phyloP scores from a whole-genome alignment of 441 rosid genomes.

The Dalechampia spathulata region DNA sequence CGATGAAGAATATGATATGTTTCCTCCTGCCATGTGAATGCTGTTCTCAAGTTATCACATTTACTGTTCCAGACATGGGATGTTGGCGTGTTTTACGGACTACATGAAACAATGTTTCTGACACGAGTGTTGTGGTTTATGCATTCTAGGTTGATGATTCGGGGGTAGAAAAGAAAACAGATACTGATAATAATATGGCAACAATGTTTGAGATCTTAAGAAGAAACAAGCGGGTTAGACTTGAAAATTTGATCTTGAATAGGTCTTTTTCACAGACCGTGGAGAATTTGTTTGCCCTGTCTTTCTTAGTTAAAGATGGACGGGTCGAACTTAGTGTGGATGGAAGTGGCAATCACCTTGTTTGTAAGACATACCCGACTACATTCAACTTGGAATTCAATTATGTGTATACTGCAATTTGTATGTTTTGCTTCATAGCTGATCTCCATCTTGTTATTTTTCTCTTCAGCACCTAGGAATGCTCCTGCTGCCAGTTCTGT shows the following conservation, averaged over 20 bases:
- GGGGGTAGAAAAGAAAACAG: slow-evolving; percentile 48
- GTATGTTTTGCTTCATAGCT: slow-evolving; percentile 2
- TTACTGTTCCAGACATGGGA: not conserved
- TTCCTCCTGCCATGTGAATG: too few relatives aligned
- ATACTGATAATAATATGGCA: slow-evolving; percentile 61
- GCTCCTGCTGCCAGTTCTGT: slow-evolving; percentile 50
- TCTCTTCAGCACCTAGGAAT: slow-evolving; percentile 46
- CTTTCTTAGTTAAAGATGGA: slow-evolving; percentile 79
- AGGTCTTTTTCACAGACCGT: slow-evolving; percentile 67
- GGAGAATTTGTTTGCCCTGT: slow-evolving; percentile 71
- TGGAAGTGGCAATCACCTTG: slow-evolving; percentile 48
- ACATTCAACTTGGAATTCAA: not conserved
- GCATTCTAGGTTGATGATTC: slow-evolving; percentile 38
- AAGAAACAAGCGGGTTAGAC: slow-evolving; percentile 36
- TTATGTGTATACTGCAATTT: not conserved
- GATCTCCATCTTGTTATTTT: not conserved
- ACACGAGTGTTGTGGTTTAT: slow-evolving; percentile 1
- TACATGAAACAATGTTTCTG: slow-evolving; percentile 2
- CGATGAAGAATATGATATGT: too few relatives aligned
- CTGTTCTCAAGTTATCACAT: not conserved
- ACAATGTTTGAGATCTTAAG: slow-evolving; percentile 54
- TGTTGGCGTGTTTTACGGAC: not conserved
- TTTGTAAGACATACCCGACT: slow-evolving; percentile 35
- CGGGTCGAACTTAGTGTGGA: slow-evolving; percentile 49
- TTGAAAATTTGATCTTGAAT: slow-evolving; percentile 59